phyloP scores from a whole-genome alignment of 2,329 filamentous ascomycete genomes.

The Pseudogymnoascus sp. region DNA sequence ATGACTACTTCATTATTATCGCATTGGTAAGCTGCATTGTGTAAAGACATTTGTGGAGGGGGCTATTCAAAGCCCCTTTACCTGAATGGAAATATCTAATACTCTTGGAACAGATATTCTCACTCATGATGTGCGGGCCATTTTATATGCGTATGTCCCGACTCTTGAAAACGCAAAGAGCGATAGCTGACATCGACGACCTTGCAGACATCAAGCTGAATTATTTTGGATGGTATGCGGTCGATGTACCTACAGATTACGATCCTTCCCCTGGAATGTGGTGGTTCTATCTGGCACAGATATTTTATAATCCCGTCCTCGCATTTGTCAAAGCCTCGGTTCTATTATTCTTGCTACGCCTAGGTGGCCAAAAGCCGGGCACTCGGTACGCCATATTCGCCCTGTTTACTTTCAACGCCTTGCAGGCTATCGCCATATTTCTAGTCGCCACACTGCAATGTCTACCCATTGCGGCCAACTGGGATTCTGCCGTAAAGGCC shows the following conservation, averaged over 20 bases:
- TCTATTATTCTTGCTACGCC: slow-evolving; percentile 37
- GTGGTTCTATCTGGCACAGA: slow-evolving; percentile 29
- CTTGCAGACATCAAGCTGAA: slow-evolving; percentile 23
- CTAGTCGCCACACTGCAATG: slow-evolving; percentile 34
- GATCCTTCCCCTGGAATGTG: slow-evolving; percentile 13
- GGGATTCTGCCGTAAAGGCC: slow-evolving; percentile 24
- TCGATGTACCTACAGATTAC: not conserved
- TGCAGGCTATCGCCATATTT: slow-evolving; percentile 31
- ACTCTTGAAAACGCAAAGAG: not conserved
- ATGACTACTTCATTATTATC: not conserved
- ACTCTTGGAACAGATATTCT: not conserved
- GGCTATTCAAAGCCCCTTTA: not conserved
- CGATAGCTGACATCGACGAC: not conserved
- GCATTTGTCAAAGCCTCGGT: slow-evolving; percentile 39
- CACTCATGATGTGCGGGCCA: not conserved
- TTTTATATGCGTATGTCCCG: not conserved
- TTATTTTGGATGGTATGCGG: slow-evolving; percentile 26
- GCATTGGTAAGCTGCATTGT: not conserved
- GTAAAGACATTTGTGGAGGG: not conserved
- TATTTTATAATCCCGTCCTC: slow-evolving; percentile 39
- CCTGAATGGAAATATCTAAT: not conserved
- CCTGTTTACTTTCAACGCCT: slow-evolving; percentile 19
- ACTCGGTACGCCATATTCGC: slow-evolving; percentile 28
- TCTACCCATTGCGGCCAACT: slow-evolving; percentile 30
- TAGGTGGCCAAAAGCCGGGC: slow-evolving; percentile 31